These are phyloP conservation scores for Tripidium arundinaceum DNA, from an alignment of 202 grass and related monocot genomes.

Conservation along the genomic window DNA sequence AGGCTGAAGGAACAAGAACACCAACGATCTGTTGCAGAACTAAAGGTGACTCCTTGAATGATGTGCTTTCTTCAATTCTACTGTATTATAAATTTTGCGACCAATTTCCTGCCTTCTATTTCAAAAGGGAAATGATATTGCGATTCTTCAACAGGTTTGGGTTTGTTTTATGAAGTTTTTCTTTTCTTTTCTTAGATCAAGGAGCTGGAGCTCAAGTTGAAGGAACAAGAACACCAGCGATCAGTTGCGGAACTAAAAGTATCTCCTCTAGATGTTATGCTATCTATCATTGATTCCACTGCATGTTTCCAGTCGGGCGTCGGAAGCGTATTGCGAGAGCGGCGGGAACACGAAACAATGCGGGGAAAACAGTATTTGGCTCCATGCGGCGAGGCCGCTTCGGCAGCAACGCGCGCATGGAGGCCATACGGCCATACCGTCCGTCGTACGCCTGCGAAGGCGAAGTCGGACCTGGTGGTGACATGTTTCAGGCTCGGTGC, in stretches of 20 bases:
- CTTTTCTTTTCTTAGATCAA: constrained; percentile 42
- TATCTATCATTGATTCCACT: background rate
- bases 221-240: constrained; percentile 53
- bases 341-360: no score
- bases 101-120: background rate
- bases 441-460: background rate
- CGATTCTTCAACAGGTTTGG: background rate
- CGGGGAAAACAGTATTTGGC: background rate
- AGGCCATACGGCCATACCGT: no score
- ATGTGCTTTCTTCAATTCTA: background rate
- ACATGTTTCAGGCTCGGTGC: background rate
- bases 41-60: constrained; percentile 31
- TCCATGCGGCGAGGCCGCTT: background rate
- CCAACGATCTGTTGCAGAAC: constrained; percentile 48
- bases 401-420: background rate
- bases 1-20: constrained; percentile 61
- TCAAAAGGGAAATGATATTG: background rate
- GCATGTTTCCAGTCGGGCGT: background rate
- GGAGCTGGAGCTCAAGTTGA: constrained; percentile 61
- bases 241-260: constrained; percentile 51
- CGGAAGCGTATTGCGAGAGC: no score
- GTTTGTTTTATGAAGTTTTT: background rate
- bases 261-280: background rate
- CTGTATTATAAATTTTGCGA: background rate
- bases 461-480: background rate